Conservation (phyloP, 352 stramenopile species). For the Phytophthora podocarpi region DNA sequence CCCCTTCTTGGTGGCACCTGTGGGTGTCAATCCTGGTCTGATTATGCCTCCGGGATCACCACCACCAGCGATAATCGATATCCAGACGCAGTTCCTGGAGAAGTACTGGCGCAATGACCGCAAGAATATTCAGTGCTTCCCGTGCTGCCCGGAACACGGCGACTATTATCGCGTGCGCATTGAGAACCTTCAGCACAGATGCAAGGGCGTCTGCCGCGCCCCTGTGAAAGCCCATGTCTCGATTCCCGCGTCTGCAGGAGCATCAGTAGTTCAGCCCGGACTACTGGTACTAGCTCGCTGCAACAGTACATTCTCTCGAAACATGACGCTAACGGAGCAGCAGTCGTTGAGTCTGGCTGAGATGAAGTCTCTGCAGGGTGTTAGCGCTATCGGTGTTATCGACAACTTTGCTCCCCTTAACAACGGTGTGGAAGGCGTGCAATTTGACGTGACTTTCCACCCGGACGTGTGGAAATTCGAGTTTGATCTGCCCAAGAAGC, state of each 20-base stretch:
- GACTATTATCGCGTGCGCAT: conserved; percentile 91
- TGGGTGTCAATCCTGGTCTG: conserved; percentile 4
- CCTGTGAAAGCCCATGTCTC: conserved; percentile 75
- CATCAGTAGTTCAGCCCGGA: conserved; percentile 34
- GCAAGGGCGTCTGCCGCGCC: conserved; percentile 86
- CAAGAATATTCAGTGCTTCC: conserved; percentile 94
- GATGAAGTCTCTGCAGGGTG: conserved; percentile 71
- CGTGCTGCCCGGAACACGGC: conserved; percentile 87
- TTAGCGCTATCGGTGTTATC: conserved; percentile 72
- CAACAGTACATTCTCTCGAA: conserved; percentile 85
- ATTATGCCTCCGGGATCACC: conserved; percentile 22
- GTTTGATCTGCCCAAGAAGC: conserved; percentile 88
- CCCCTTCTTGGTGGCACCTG: conserved; percentile 46
- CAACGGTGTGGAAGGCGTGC: conserved; percentile 40
- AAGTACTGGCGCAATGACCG: conserved; percentile 93
- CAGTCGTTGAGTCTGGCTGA: conserved; percentile 53
- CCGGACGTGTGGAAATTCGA: conserved; percentile 92
- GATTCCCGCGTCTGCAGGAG: conserved; percentile 43
- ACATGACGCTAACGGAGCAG: conserved; percentile 56
- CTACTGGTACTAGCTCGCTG: conserved; percentile 77
- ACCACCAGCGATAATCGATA: conserved; percentile 62
- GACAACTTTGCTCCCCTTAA: conserved; percentile 55
- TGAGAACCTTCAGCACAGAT: conserved; percentile 80
- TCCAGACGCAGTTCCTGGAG: conserved; percentile 83
- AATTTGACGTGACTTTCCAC: conserved; percentile 87